Conservation (phyloP, 2,329 filamentous ascomycete genomes). For the Colletotrichum scovillei region DNA sequence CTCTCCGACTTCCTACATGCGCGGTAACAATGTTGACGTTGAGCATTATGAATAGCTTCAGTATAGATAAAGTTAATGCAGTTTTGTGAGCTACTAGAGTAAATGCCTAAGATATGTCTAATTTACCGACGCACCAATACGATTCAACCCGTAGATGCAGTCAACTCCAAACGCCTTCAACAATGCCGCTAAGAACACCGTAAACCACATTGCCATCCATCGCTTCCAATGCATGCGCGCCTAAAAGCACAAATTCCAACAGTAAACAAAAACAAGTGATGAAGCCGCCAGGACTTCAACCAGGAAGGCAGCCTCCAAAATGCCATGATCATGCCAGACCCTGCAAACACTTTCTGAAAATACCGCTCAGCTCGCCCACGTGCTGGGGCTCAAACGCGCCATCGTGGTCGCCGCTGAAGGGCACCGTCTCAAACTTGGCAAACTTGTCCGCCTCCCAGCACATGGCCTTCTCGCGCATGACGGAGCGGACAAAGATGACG, state of each 20-base stretch:
- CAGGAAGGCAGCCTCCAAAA: neutral
- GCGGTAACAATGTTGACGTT: neutral
- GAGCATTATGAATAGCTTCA: neutral
- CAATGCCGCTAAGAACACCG: neutral
- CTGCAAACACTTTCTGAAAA: conserved; percentile 36
- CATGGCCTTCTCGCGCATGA: conserved; percentile 39
- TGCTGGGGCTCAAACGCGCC: conserved; percentile 38
- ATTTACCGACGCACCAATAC: neutral
- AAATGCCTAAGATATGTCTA: neutral
- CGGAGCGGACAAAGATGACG: conserved; percentile 28
- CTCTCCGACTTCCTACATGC: neutral
- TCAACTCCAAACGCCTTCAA: neutral
- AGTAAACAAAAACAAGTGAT: neutral
- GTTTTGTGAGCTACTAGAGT: neutral
- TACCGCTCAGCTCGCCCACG: conserved; percentile 38
- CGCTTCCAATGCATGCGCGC: neutral
- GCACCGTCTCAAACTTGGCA: conserved; percentile 36
- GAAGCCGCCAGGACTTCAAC: neutral
- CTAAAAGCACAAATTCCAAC: neutral
- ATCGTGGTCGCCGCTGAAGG: conserved; percentile 40
- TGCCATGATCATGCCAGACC: conserved; percentile 20
- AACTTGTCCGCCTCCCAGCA: conserved; percentile 38
- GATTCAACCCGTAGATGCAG: neutral
- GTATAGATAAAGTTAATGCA: neutral
- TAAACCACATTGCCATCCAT: neutral